phyloP scores from a whole-genome alignment of 1,284 basidiomycete genomes.

The Pterulicium gracile region DNA sequence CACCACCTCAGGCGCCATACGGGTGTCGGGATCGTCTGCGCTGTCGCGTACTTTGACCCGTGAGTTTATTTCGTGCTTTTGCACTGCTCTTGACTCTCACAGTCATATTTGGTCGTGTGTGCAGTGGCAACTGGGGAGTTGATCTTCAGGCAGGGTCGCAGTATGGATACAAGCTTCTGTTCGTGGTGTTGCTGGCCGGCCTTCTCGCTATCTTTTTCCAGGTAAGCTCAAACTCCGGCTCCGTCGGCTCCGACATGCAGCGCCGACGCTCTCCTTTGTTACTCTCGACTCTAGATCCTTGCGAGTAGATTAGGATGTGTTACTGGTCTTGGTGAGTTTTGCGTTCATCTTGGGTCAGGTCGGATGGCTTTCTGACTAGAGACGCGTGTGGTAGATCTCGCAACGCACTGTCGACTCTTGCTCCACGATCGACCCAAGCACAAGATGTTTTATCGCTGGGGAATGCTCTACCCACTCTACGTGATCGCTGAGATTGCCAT shows the following conservation, averaged over 20 bases:
- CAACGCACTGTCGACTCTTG: constrained; percentile 65
- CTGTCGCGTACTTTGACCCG: constrained; percentile 62
- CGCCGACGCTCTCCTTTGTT: not conserved
- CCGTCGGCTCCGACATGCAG: constrained; percentile 2
- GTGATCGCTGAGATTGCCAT: constrained; percentile 73
- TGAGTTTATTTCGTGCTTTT: constrained; percentile 18
- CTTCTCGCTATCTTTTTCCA: constrained; percentile 77
- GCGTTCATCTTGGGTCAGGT: not conserved
- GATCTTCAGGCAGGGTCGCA: constrained; percentile 66
- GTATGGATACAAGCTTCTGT: constrained; percentile 80
- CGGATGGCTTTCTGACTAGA: not conserved
- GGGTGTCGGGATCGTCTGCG: constrained; percentile 47
- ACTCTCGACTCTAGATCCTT: constrained; percentile 30
- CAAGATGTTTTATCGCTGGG: constrained; percentile 49
- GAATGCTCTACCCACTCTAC: constrained; percentile 65
- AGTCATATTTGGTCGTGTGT: constrained; percentile 3
- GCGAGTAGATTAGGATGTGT: constrained; percentile 58
- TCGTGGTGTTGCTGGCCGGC: constrained; percentile 77
- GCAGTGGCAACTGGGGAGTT: constrained; percentile 67
- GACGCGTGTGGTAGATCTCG: constrained; percentile 36
- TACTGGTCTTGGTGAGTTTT: constrained; percentile 46
- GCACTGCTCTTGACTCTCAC: constrained; percentile 1
- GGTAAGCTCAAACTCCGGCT: constrained; percentile 22
- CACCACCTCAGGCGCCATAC: constrained; percentile 42
- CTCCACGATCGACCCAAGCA: constrained; percentile 57